Conservation (phyloP, 83 land plant genomes). For the Thuja plicata region DNA sequence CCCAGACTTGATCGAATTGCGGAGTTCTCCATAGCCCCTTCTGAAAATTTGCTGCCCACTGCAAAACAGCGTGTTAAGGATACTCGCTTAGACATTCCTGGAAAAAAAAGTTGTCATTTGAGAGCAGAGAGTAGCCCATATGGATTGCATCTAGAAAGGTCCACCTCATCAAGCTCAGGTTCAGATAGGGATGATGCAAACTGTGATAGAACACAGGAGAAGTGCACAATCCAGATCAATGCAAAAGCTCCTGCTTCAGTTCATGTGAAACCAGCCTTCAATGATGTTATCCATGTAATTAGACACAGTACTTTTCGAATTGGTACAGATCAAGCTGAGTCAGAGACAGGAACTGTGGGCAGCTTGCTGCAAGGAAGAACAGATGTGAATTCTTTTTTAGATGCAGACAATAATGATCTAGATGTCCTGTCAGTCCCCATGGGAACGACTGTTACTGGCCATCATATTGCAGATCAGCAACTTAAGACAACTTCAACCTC, state of each 20-base stretch:
- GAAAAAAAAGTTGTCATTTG: background rate
- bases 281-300: slow-evolving; percentile 40
- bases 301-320: slow-evolving; percentile 44
- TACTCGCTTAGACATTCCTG: slow-evolving; percentile 2
- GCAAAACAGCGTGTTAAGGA: background rate
- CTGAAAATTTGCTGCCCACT: slow-evolving; percentile 33
- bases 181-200: slow-evolving; percentile 21
- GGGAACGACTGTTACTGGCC: slow-evolving; percentile 29
- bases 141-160: slow-evolving; percentile 22
- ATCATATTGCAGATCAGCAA: slow-evolving; percentile 35
- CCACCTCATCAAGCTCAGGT: slow-evolving; percentile 31
- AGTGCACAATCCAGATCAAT: slow-evolving; percentile 53
- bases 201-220: slow-evolving; percentile 64
- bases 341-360: slow-evolving; percentile 22
- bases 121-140: background rate
- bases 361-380: background rate
- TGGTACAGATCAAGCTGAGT: slow-evolving; percentile 29
- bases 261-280: slow-evolving; percentile 28
- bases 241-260: slow-evolving; percentile 21
- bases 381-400: slow-evolving; percentile 22
- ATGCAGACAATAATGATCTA: slow-evolving; percentile 20
- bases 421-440: slow-evolving; percentile 29
- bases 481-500: slow-evolving; percentile 35
- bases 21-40: slow-evolving; percentile 65
- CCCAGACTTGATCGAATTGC: slow-evolving; percentile 72